These are phyloP conservation scores for Cutaneotrichosporon sp. DNA, from an alignment of 1,284 basidiomycete genomes.

Conservation along the genomic window DNA sequence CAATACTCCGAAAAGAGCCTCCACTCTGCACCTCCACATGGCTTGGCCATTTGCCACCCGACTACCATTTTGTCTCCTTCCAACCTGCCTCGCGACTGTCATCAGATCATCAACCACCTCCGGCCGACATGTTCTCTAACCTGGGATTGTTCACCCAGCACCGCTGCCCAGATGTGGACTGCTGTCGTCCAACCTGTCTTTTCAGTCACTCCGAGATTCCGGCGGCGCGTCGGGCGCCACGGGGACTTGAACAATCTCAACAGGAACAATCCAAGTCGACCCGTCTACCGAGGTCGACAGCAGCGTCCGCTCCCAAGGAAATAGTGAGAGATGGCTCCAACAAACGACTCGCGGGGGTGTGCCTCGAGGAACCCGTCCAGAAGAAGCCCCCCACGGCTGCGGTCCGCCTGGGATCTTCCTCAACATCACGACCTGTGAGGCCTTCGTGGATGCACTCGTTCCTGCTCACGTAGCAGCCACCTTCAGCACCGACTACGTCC, in stretches of 20 bases:
- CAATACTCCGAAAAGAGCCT: not conserved
- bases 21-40: slow-evolving; percentile 1
- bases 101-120: not conserved
- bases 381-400: too few relatives aligned
- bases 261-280: not conserved
- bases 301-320: not conserved
- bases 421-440: not conserved
- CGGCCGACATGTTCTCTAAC: slow-evolving; percentile 33
- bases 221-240: not conserved
- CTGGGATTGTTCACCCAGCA: slow-evolving; percentile 34
- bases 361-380: not conserved
- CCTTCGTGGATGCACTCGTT: not conserved
- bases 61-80: not conserved
- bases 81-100: not conserved
- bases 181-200: slow-evolving; percentile 35
- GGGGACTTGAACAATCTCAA: slow-evolving; percentile 19
- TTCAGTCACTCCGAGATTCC: slow-evolving; percentile 22
- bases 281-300: not conserved
- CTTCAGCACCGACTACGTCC: not conserved
- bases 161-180: slow-evolving; percentile 37
- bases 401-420: not conserved
- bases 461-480: not conserved
- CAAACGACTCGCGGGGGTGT: not conserved
- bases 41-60: not conserved
- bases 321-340: not conserved